These are phyloP conservation scores for Cadophora sp. DNA, from an alignment of 2,329 filamentous ascomycete genomes.

Conservation along the genomic window DNA sequence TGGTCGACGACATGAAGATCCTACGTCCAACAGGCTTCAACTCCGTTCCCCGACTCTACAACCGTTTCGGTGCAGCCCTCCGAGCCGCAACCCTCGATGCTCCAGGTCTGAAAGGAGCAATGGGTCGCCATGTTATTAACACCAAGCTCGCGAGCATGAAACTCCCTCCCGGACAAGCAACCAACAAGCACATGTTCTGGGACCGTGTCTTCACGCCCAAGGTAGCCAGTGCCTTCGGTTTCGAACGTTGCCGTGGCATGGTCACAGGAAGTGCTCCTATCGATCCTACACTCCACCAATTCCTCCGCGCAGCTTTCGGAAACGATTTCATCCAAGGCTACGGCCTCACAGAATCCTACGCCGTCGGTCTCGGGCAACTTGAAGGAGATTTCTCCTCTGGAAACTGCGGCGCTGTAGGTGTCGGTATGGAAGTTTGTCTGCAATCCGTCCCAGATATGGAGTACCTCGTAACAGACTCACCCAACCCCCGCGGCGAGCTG, in stretches of 20 bases:
- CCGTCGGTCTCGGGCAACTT: constrained; percentile 74
- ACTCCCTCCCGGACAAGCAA: constrained; percentile 73
- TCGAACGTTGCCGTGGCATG: constrained; percentile 76
- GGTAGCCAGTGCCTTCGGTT: constrained; percentile 80
- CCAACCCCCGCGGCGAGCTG: constrained; percentile 88
- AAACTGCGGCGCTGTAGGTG: constrained; percentile 79
- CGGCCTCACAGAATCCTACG: constrained; percentile 93
- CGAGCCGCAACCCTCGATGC: constrained; percentile 80
- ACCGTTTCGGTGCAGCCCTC: constrained; percentile 86
- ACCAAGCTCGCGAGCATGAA: constrained; percentile 83
- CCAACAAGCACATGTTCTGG: constrained; percentile 78
- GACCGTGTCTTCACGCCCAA: constrained; percentile 92
- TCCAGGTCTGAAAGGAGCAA: constrained; percentile 77
- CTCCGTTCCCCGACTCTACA: constrained; percentile 91
- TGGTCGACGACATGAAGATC: constrained; percentile 91
- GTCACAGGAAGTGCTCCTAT: constrained; percentile 90
- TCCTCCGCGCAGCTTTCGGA: constrained; percentile 83
- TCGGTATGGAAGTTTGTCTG: constrained; percentile 77
- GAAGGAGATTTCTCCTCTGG: constrained; percentile 75
- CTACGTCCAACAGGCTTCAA: constrained; percentile 83
- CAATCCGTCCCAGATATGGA: constrained; percentile 93
- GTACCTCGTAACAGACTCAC: constrained; percentile 86
- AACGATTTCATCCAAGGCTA: constrained; percentile 87
- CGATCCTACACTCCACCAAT: constrained; percentile 86
- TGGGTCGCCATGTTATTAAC: constrained; percentile 80